Evolutionary conservation across 2,329 filamentous ascomycete genomes (phyloP), one percentile per base, ranked within the genome.

Genomic region (Rhynchosporium agropyri): DNA sequence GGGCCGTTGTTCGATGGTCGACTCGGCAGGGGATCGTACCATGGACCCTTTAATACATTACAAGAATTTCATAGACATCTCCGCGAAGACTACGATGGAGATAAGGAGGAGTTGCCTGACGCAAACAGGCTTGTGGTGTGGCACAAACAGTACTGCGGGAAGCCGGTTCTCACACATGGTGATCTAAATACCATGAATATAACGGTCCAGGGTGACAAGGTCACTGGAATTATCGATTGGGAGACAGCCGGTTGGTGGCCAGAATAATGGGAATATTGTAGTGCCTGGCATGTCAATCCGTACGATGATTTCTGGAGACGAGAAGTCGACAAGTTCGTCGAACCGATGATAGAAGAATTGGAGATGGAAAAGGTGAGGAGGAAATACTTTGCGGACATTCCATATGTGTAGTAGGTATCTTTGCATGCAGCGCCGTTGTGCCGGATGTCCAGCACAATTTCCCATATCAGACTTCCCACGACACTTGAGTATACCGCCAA

Each of bases 151-250:
- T 36, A 36, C 33, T 36, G 9, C 2, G 33, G 33, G 33, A 36
- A 36, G 33, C 9, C 33, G 9, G 9, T 6, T 36, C 6, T 5
- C 33, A 20, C 65, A 1, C 81, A 85, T 72, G 78, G 78, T 2
- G 82, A 85, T 69, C 73, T 85, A 10, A 74, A 73, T 10, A 76
- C 75, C 2, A 66, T 77, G 3, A 83, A 83, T 59, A 80, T 83
- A 10, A 20, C 1, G 20, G 20, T 20, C 20, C 1, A 20, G 20
- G 1, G 20, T 20, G 43, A 46, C 43, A 46, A n/a, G 12, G 20
- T 46, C 20, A 46, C 13, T 13, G 64, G 55, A 7, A 51, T 64
- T 56, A 49, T 66, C 40, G 64, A 64, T 55, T 64, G 60, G 62
- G 60, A 64, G 55, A 56, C 31, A 42, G 49, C 62, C 42, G 62